Percentiles rank a stretch among this genome's conserved stretches.
Evolutionary conservation across 2,329 filamentous ascomycete genomes (phyloP).

Genomic region (Aspergillus pseudotamarii): DNA sequence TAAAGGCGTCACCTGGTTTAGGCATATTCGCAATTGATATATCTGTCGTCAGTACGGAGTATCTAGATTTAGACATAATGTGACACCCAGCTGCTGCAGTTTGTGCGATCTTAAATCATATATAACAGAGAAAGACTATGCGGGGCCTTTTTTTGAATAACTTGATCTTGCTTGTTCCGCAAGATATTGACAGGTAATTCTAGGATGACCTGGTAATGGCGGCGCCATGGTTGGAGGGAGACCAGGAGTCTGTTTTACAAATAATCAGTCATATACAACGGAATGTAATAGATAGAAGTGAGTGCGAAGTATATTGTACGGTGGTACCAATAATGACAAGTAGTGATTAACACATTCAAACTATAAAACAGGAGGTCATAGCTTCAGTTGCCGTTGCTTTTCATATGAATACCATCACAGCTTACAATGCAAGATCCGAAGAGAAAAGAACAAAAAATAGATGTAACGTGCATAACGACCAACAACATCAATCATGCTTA

Average conservation of each 20-base stretch:
- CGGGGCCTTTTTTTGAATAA: neutral
- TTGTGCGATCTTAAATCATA: no score
- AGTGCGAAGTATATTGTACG: neutral
- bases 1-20: neutral
- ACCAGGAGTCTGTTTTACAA: neutral
- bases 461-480: neutral
- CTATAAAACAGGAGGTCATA: neutral
- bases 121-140: no score
- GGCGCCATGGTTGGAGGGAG: no score
- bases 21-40: neutral
- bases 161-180: neutral
- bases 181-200: no score
- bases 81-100: no score
- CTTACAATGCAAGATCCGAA: slow-evolving; percentile 1
- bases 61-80: neutral
- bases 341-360: neutral
- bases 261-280: neutral
- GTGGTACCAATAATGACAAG: neutral
- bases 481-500: neutral
- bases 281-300: neutral
- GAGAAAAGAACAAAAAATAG: neutral
- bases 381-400: neutral
- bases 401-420: neutral
- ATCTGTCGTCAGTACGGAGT: neutral
- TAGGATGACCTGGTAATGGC: neutral